Evolutionary conservation across 495 filamentous ascomycete species (phyloP).

Genomic region (Hypoxylon fragiforme): DNA sequence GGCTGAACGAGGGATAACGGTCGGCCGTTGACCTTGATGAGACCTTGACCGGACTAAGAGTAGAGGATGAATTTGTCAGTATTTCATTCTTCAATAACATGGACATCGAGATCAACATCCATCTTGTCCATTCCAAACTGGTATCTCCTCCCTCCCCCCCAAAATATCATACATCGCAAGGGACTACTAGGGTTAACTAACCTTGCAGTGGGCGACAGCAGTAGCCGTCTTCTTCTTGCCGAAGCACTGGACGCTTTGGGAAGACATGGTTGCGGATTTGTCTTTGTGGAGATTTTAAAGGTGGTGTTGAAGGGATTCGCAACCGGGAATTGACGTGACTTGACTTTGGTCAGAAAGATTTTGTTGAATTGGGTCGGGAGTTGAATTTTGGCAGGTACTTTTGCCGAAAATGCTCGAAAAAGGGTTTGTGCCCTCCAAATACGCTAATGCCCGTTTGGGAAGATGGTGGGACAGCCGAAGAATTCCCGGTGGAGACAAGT

Average conservation of each 20-base stretch:
- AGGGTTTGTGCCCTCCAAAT: slow-evolving; percentile 39
- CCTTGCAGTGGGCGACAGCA: slow-evolving; percentile 93
- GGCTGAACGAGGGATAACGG: slow-evolving; percentile 91
- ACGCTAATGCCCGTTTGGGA: slow-evolving; percentile 21
- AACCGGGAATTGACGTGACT: slow-evolving; percentile 23
- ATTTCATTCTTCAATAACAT: not conserved
- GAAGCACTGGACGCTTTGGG: slow-evolving; percentile 91
- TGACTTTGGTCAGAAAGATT: slow-evolving; percentile 5
- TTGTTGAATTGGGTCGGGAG: too few species aligned
- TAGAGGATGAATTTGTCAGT: slow-evolving; percentile 20
- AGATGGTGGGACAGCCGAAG: slow-evolving; percentile 27
- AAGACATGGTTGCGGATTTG: slow-evolving; percentile 64
- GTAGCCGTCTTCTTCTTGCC: slow-evolving; percentile 88
- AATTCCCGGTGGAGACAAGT: slow-evolving; percentile 14
- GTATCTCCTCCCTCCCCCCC: not conserved
- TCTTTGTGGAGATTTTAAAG: slow-evolving; percentile 9
- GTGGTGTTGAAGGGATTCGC: slow-evolving; percentile 31
- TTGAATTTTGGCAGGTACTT: slow-evolving; percentile 19
- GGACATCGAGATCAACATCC: too few species aligned
- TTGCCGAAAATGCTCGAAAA: slow-evolving; percentile 27
- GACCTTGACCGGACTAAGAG: slow-evolving; percentile 80
- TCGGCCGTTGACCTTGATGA: slow-evolving; percentile 98
- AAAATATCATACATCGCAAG: too few species aligned
- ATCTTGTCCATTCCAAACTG: too few species aligned
- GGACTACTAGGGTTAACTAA: slow-evolving; percentile 45